These are phyloP conservation scores for Yamadazyma songkhlaensis DNA, from an alignment of 1,139 yeast genomes.

Conservation along the genomic window DNA sequence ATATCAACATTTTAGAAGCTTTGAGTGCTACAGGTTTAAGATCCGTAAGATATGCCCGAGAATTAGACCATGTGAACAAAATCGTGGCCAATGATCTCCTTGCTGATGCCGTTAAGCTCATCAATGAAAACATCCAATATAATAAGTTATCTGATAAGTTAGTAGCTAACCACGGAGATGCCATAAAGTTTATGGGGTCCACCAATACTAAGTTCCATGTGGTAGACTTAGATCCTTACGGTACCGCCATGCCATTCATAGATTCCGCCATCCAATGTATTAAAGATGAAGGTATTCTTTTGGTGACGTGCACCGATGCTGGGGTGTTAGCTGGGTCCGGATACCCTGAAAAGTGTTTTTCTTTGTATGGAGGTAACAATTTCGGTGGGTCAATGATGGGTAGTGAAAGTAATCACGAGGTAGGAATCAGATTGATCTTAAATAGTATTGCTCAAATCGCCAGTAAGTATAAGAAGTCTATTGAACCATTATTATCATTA, in stretches of 20 bases:
- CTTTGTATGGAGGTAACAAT: constrained; percentile 75
- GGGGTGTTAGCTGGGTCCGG: constrained; percentile 95
- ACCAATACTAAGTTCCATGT: constrained; percentile 62
- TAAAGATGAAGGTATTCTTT: constrained; percentile 75
- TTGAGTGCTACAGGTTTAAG: constrained; percentile 93
- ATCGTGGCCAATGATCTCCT: constrained; percentile 89
- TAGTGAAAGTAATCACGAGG: constrained; percentile 87
- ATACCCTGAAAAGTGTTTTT: constrained; percentile 94
- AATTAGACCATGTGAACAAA: constrained; percentile 67
- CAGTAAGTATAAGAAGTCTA: constrained; percentile 80
- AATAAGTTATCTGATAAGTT: constrained; percentile 58
- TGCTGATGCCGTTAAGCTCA: constrained; percentile 82
- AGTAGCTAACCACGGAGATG: constrained; percentile 77
- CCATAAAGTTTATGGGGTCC: constrained; percentile 74
- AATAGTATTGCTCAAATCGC: constrained; percentile 77
- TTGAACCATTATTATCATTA: constrained; percentile 81
- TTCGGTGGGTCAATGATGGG: constrained; percentile 74
- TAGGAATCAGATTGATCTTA: constrained; percentile 82
- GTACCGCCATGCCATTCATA: constrained; percentile 92
- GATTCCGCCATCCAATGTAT: constrained; percentile 86
- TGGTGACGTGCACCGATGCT: constrained; percentile 94
- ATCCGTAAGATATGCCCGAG: constrained; percentile 90
- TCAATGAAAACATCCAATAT: constrained; percentile 64
- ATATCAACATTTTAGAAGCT: constrained; percentile 76
- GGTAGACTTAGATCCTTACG: constrained; percentile 94